phyloP scores from a whole-genome alignment of 768 basidiomycete species.

The Boletus tylopilopsis region DNA sequence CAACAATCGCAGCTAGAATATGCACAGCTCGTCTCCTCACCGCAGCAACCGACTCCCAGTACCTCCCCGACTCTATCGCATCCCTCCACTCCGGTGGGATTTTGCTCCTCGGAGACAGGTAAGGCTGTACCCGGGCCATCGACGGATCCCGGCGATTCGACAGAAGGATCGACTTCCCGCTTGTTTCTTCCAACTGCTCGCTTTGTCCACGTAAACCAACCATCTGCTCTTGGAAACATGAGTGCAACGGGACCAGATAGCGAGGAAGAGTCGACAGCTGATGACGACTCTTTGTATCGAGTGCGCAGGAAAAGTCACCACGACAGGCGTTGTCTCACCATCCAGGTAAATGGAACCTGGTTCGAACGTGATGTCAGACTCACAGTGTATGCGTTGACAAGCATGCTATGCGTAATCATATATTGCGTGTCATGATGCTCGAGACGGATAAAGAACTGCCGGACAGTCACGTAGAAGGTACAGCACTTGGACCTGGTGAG shows the following conservation, averaged over 20 bases:
- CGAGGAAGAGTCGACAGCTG: conserved; percentile 36
- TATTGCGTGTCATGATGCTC: conserved; percentile 57
- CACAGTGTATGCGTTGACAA: conserved; percentile 24
- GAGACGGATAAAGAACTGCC: conserved; percentile 57
- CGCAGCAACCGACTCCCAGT: conserved; percentile 30
- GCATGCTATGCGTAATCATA: conserved; percentile 70
- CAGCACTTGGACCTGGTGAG: conserved; percentile 39
- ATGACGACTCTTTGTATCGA: conserved; percentile 36
- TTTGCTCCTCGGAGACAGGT: conserved; percentile 10
- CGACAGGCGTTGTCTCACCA: conserved; percentile 61
- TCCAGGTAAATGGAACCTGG: conserved; percentile 46
- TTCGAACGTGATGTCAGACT: not conserved
- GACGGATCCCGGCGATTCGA: not conserved
- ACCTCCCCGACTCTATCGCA: conserved; percentile 29
- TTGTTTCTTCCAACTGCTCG: conserved; percentile 13
- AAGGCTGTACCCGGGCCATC: conserved; percentile 13
- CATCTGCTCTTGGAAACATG: conserved; percentile 8
- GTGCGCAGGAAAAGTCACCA: conserved; percentile 54
- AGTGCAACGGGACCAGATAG: conserved; percentile 35
- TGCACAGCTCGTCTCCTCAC: not conserved
- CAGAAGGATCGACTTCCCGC: conserved; percentile 2
- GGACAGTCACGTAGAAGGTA: conserved; percentile 56
- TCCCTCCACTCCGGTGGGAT: conserved; percentile 25
- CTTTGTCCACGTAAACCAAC: conserved; percentile 18
- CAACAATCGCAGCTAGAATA: conserved; percentile 10